Conservation (phyloP, 768 basidiomycete genomes). For the Panellus pusillus region DNA sequence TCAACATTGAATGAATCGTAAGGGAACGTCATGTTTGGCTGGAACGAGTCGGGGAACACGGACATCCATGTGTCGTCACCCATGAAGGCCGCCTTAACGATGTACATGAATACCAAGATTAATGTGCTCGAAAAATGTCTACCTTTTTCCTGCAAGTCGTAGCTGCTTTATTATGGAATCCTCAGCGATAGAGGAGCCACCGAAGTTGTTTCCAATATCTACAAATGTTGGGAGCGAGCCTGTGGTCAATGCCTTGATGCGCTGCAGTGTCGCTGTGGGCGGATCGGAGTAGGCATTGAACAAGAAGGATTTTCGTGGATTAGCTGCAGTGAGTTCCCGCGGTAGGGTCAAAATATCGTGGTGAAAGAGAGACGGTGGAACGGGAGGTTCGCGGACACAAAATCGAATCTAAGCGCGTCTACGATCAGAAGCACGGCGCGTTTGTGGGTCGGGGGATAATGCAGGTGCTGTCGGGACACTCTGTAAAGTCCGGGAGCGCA, state of each 20-base stretch:
- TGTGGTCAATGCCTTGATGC: slow-evolving; percentile 93
- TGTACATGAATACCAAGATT: background rate
- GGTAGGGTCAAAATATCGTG: slow-evolving; percentile 86
- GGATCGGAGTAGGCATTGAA: slow-evolving; percentile 93
- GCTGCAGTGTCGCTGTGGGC: slow-evolving; percentile 91
- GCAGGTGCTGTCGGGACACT: slow-evolving; percentile 41
- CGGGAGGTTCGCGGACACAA: slow-evolving; percentile 70
- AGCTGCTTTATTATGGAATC: slow-evolving; percentile 87
- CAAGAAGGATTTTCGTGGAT: slow-evolving; percentile 77
- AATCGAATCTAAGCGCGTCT: slow-evolving; percentile 93
- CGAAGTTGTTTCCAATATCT: slow-evolving; percentile 92
- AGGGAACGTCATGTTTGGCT: slow-evolving; percentile 71
- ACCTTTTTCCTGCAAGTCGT: slow-evolving; percentile 57
- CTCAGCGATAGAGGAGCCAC: slow-evolving; percentile 80
- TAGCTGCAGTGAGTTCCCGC: slow-evolving; percentile 57
- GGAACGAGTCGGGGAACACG: slow-evolving; percentile 79
- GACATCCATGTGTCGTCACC: slow-evolving; percentile 98
- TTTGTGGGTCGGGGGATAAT: slow-evolving; percentile 66
- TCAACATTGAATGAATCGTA: slow-evolving; percentile 99
- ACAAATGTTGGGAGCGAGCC: slow-evolving; percentile 95
- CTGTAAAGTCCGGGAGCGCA: slow-evolving; percentile 59
- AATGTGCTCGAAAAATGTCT: slow-evolving; percentile 16
- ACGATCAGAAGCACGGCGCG: slow-evolving; percentile 86
- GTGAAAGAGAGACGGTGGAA: slow-evolving; percentile 64
- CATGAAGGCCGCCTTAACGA: slow-evolving; percentile 76